Evolutionary conservation across 2,329 filamentous ascomycete species (phyloP).

Genomic region (Cytospora schulzeri): DNA sequence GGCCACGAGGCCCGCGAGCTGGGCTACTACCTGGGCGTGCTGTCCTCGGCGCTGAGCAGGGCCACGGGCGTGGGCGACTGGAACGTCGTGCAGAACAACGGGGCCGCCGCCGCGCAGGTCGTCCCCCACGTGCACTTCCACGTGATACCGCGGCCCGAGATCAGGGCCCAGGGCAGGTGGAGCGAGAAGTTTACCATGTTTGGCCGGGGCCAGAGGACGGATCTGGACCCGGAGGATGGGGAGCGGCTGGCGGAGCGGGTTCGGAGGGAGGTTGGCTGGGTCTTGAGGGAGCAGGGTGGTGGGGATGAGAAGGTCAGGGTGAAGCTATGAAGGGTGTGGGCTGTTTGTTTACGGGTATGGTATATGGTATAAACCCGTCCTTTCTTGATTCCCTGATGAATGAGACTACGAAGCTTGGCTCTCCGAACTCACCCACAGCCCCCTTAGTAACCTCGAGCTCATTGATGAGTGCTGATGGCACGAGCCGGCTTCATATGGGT

Average conservation of each 20-base stretch:
- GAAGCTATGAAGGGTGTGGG: slow-evolving; percentile 46
- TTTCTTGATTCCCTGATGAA: not conserved
- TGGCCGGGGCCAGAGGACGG: slow-evolving; percentile 70
- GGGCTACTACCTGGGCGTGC: slow-evolving; percentile 67
- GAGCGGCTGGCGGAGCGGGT: slow-evolving; percentile 58
- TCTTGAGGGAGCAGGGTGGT: slow-evolving; percentile 46
- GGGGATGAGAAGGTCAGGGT: slow-evolving; percentile 35
- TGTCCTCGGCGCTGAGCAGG: slow-evolving; percentile 70
- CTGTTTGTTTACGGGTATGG: not conserved
- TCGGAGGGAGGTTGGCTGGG: slow-evolving; percentile 50
- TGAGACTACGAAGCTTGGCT: not conserved
- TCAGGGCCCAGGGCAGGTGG: slow-evolving; percentile 52
- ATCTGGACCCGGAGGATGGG: slow-evolving; percentile 77
- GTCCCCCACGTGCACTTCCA: slow-evolving; percentile 95
- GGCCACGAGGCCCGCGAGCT: slow-evolving; percentile 67
- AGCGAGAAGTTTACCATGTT: slow-evolving; percentile 81
- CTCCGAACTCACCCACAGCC: not conserved
- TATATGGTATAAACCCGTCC: not conserved
- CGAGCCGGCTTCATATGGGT: not conserved
- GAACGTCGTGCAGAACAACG: slow-evolving; percentile 98
- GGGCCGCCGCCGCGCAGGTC: slow-evolving; percentile 84
- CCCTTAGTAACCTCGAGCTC: not conserved
- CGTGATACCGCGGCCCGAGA: slow-evolving; percentile 81
- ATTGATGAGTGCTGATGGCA: not conserved
- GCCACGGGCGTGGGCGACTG: slow-evolving; percentile 78